Evolutionary conservation across 1,284 basidiomycete species (phyloP), one percentile per base, ranked within the genome.

Genomic region (Thelephora terrestris): DNA sequence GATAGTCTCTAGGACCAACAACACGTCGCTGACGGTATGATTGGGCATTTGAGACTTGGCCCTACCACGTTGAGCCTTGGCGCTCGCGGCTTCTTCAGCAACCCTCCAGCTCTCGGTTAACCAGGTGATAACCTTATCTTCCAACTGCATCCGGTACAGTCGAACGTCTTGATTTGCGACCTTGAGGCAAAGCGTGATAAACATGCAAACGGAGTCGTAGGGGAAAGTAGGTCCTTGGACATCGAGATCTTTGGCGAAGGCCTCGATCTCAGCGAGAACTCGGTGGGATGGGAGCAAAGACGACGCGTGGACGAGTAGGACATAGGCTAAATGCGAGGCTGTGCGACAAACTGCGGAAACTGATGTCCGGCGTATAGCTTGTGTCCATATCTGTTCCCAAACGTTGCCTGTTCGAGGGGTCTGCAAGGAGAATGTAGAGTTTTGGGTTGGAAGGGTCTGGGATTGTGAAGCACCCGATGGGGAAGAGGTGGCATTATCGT

Each of bases 81-180:
- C 60, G 16, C 56, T 54, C 32, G 45, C 42, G 21, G 42, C 45
- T 25, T 56, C 59, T 2, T 67, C 68, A 3, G 71, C 69, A 5
- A 80, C 65, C 47, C 74, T 76, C 89, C 90, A 92, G 27, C 71
- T 75, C 50, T 84, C 80, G n/a, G 76, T 66, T 20, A 95, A 67
- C 92, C 94, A 97, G 34, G 70, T 75, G 16, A 93, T 60, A 1
- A 89, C 81, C 59, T 90, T 89, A 57, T 91, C 88, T 59, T 91
- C 86, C 14, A 95, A 68, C 32, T 82, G 80, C 71, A 88, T 77
- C 4, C 82, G 75, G 61, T 90, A 90, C 7, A 95, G 66, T 17
- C 83, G 75, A 40, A 85, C 81, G 58, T 96, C 91, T 55, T 84
- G 79, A 49, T 76, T 80, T 0, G 88, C 80, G 16, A 85, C 66